Evolutionary conservation across 805 yeast genomes (phyloP), one percentile per base, ranked within the genome.

Genomic region (Crinitomyces ghanaensis): DNA sequence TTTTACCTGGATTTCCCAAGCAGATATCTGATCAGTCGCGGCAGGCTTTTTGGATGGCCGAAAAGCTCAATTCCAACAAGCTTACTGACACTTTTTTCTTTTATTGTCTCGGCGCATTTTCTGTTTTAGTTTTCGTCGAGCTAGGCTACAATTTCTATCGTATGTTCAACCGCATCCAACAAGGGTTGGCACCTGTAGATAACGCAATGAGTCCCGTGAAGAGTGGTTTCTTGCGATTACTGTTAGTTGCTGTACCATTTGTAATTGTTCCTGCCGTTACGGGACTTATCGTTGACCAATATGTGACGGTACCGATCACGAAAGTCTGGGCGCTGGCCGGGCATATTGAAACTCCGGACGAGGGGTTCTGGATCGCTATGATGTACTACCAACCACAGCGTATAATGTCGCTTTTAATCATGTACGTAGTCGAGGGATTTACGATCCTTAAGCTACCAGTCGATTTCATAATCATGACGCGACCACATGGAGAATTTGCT

Each of bases 261-360:
- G 5, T 19, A 22, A 25, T 40, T 21, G 31, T 44, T 20, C 46
- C 48, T 19, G 14, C 31, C 8, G 21, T 39, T 17, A 19, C 37
- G n/a, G 39, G 45, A 4, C n/a, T 35, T 8, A 28, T 38, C 6
- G 29, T 41, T 7, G 47, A 45, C 18, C 32, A 40, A 14, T 45
- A 45, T 29, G 20, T 45, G 17, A 24, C 21, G 13, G 11, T 20
- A 2, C 39, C 39, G 9, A 9, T 21, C 9, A n/a, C n/a, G n/a
- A n/a, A n/a, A n/a, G n/a, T n/a, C n/a, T n/a, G n/a, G n/a, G n/a
- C n/a, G n/a, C n/a, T n/a, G n/a, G n/a, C n/a, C n/a, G n/a, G n/a
- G n/a, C n/a, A n/a, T n/a, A n/a, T n/a, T n/a, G n/a, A n/a, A n/a
- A n/a, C n/a, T n/a, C n/a, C n/a, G n/a, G n/a, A n/a, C n/a, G n/a